phyloP scores from a whole-genome alignment of 345 rosid genomes.

The Conringia planisiliqua region DNA sequence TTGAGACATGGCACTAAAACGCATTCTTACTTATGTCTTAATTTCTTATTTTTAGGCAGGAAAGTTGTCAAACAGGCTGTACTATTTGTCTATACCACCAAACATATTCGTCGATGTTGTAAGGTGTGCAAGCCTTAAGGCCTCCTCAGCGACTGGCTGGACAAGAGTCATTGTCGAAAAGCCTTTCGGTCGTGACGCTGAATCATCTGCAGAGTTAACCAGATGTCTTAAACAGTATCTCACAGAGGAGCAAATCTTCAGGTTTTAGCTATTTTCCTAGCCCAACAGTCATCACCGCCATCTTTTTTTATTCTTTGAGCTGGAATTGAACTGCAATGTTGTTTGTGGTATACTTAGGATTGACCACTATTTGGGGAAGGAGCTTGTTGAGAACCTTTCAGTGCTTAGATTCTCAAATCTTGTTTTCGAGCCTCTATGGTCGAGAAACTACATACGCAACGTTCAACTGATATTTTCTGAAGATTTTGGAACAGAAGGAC shows the following conservation, averaged over 20 bases:
- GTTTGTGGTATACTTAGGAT: conserved; percentile 45
- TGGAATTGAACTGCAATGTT: neutral
- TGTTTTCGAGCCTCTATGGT: conserved; percentile 89
- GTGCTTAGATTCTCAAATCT: conserved; percentile 94
- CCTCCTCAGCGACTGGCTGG: conserved; percentile 78
- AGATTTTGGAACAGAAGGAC: conserved; percentile 93
- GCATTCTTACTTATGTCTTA: neutral
- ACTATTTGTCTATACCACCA: conserved; percentile 85
- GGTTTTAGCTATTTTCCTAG: conserved; percentile 37
- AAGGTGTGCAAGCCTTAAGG: conserved; percentile 67
- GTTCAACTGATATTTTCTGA: conserved; percentile 91
- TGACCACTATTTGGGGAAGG: conserved; percentile 91
- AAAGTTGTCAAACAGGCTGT: conserved; percentile 64
- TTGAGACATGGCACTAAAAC: neutral
- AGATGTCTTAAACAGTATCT: conserved; percentile 71
- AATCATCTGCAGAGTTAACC: conserved; percentile 71
- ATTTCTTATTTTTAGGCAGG: conserved; percentile 44
- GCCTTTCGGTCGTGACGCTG: conserved; percentile 87
- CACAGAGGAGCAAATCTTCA: conserved; percentile 80
- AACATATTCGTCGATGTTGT: conserved; percentile 82
- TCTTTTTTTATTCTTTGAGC: neutral
- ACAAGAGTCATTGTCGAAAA: conserved; percentile 89
- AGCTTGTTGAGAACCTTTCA: conserved; percentile 84
- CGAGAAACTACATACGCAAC: conserved; percentile 75
- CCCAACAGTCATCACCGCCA: neutral